A percentile compares a stretch with the other conserved stretches of the same genome.
Evolutionary conservation across 78 protist genomes (phyloP).

Genomic region (Salpingoeca rosetta): DNA sequence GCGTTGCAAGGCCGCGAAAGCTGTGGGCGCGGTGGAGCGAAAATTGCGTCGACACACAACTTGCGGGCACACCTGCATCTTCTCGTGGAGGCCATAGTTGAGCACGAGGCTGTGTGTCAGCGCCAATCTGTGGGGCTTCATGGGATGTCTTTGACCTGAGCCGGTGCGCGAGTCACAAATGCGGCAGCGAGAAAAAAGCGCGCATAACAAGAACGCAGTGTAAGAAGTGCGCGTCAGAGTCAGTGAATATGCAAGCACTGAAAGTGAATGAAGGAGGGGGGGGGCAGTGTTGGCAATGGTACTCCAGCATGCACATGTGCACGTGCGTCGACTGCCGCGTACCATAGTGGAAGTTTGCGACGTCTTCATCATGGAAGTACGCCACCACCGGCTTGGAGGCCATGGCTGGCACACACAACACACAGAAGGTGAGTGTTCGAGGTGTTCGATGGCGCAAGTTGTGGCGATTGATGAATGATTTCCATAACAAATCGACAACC

Average conservation of each 20-base stretch:
- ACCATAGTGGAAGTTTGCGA: slow-evolving; percentile 40
- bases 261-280: neutral
- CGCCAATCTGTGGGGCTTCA: slow-evolving; percentile 94
- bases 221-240: too few relatives aligned
- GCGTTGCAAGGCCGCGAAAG: too few relatives aligned
- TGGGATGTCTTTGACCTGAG: slow-evolving; percentile 76
- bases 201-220: too few relatives aligned
- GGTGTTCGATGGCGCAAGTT: neutral
- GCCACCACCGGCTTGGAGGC: neutral
- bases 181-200: too few relatives aligned
- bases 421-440: neutral
- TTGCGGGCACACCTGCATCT: neutral
- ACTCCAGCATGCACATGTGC: neutral
- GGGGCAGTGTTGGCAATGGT: neutral
- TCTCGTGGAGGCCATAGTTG: slow-evolving; percentile 78
- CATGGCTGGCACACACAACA: neutral
- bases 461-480: neutral
- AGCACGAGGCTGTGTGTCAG: slow-evolving; percentile 86
- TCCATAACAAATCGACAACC: neutral
- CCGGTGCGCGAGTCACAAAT: neutral
- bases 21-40: neutral
- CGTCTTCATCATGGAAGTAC: slow-evolving; percentile 35
- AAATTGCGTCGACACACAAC: neutral
- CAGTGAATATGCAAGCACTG: too few relatives aligned
- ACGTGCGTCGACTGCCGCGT: neutral